Conservation (phyloP, 2,329 filamentous ascomycete species). For the Beauveria rudraprayagi region DNA sequence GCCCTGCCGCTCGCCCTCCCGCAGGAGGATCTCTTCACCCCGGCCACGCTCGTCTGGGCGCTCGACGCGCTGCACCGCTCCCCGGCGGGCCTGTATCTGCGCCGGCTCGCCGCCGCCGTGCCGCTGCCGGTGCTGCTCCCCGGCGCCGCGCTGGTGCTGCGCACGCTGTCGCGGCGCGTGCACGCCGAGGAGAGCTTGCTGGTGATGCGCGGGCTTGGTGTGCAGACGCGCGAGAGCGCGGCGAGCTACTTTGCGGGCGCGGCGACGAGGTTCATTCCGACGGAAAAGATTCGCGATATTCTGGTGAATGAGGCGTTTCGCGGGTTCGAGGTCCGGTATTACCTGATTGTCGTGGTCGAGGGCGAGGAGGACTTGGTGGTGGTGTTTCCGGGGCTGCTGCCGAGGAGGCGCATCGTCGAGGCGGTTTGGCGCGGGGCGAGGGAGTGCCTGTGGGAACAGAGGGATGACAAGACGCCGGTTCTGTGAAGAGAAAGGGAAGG, state of each 20-base stretch:
- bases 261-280: slow-evolving; percentile 65
- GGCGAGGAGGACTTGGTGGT: slow-evolving; percentile 84
- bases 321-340: slow-evolving; percentile 85
- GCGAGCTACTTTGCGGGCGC: slow-evolving; percentile 49
- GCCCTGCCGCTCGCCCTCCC: slow-evolving; percentile 14
- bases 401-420: slow-evolving; percentile 67
- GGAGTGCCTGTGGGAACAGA: slow-evolving; percentile 64
- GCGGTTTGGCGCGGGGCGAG: slow-evolving; percentile 82
- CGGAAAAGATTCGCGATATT: slow-evolving; percentile 84
- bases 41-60: slow-evolving; percentile 19
- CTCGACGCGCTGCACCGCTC: slow-evolving; percentile 23
- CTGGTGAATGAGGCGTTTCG: slow-evolving; percentile 92
- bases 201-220: slow-evolving; percentile 78
- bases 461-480: slow-evolving; percentile 24
- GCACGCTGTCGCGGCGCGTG: slow-evolving; percentile 36
- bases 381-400: slow-evolving; percentile 81
- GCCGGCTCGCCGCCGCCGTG: slow-evolving; percentile 23
- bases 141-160: slow-evolving; percentile 29
- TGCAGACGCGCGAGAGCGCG: slow-evolving; percentile 69
- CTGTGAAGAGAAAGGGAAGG: neutral
- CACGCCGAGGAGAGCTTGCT: slow-evolving; percentile 73
- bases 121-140: slow-evolving; percentile 35
- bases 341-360: slow-evolving; percentile 82
- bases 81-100: slow-evolving; percentile 23
- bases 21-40: slow-evolving; percentile 13